These are phyloP conservation scores for Ploettnerulaceae sp. DNA, from an alignment of 2,329 filamentous ascomycete genomes.

Conservation along the genomic window DNA sequence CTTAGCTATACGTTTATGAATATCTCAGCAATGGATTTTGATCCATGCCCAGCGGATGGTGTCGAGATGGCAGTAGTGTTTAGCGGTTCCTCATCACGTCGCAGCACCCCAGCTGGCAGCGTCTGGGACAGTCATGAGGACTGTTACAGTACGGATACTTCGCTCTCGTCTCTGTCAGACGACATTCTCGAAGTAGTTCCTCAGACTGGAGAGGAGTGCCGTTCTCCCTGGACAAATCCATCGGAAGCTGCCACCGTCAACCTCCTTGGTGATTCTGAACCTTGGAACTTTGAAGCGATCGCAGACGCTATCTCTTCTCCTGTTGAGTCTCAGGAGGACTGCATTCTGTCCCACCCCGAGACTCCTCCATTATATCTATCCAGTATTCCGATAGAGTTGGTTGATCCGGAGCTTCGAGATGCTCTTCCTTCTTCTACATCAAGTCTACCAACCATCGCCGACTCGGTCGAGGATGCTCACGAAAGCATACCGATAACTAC, in stretches of 20 bases:
- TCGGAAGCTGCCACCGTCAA: slow-evolving; percentile 12
- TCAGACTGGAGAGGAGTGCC: slow-evolving; percentile 2
- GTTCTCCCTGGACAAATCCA: not conserved
- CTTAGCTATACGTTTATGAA: slow-evolving; percentile 10
- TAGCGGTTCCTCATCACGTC: slow-evolving; percentile 9
- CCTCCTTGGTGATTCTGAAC: slow-evolving; percentile 13
- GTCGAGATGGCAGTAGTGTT: slow-evolving; percentile 8
- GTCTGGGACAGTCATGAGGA: slow-evolving; percentile 13
- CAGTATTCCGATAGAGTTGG: slow-evolving; percentile 16
- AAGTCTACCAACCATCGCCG: slow-evolving; percentile 9
- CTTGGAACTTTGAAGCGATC: slow-evolving; percentile 13
- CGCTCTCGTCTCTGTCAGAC: slow-evolving; percentile 14
- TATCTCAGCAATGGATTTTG: slow-evolving; percentile 16
- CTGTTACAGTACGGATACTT: slow-evolving; percentile 15
- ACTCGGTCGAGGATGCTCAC: slow-evolving; percentile 6
- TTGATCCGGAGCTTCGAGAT: slow-evolving; percentile 18
- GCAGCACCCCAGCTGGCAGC: not conserved
- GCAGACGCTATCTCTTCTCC: slow-evolving; percentile 14
- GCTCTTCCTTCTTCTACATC: slow-evolving; percentile 14
- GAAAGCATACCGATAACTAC: slow-evolving; percentile 8
- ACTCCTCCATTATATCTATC: slow-evolving; percentile 21
- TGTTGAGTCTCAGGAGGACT: slow-evolving; percentile 12
- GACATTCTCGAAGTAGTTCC: slow-evolving; percentile 13
- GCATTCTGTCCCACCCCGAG: slow-evolving; percentile 9
- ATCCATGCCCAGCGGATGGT: slow-evolving; percentile 7